Evolutionary conservation across 164 flowering plant genomes (phyloP).

Genomic region (Nymphaea colorata): DNA sequence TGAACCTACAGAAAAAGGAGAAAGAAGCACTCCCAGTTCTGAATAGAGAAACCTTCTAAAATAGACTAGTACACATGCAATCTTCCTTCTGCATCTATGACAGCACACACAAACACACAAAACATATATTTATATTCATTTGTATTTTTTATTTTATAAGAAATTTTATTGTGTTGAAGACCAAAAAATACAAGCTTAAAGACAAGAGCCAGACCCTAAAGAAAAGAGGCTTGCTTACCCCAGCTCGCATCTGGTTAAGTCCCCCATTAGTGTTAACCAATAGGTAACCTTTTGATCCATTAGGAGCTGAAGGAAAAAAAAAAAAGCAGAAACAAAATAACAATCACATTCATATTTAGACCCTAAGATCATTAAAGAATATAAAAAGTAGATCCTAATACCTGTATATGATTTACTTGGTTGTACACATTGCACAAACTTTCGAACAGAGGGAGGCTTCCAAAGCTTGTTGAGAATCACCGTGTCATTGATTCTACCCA

Average conservation of each 20-base stretch:
- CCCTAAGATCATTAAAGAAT: background rate
- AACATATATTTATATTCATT: too few species aligned
- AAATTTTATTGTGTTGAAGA: too few species aligned
- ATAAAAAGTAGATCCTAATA: background rate
- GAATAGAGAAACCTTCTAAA: too few species aligned
- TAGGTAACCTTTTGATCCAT: slow-evolving; percentile 61
- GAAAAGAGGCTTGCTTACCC: slow-evolving; percentile 39
- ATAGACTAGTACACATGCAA: too few species aligned
- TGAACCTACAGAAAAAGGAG: background rate
- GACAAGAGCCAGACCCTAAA: background rate
- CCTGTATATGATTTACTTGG: slow-evolving; percentile 55
- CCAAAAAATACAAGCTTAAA: too few species aligned
- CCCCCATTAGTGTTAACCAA: slow-evolving; percentile 94
- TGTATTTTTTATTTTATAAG: too few species aligned
- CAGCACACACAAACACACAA: too few species aligned
- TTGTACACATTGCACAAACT: slow-evolving; percentile 53
- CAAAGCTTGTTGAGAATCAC: slow-evolving; percentile 59
- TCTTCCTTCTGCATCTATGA: too few species aligned
- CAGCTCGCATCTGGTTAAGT: slow-evolving; percentile 99
- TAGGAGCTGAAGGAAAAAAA: slow-evolving; percentile 41
- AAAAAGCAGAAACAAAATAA: background rate
- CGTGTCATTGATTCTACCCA: slow-evolving; percentile 34
- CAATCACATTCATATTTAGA: background rate
- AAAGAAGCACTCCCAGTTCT: too few species aligned
- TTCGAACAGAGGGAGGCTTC: slow-evolving; percentile 72